Conservation (phyloP, 306 rosid genomes). For the Vigna radiata region DNA sequence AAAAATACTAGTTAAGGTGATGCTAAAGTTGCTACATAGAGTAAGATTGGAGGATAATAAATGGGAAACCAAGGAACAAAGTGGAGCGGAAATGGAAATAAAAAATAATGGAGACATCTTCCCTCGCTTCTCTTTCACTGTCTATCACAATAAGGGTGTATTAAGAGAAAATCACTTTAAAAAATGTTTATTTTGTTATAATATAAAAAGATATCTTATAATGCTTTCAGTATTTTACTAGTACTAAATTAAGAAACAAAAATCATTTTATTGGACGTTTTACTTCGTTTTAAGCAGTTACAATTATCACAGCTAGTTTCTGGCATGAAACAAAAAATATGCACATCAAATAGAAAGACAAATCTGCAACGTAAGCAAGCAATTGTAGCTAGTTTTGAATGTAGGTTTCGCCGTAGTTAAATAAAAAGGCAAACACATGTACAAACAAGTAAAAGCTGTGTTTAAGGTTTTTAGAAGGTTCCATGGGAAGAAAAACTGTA, state of each 20-base stretch:
- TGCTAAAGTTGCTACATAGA: background rate
- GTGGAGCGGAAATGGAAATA: background rate
- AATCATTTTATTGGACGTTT: background rate
- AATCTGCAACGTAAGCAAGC: background rate
- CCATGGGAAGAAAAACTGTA: background rate
- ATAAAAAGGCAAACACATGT: background rate
- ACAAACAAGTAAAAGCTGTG: background rate
- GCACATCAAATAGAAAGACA: background rate
- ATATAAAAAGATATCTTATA: background rate
- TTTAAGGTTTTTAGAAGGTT: background rate
- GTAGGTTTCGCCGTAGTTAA: background rate
- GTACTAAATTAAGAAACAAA: background rate
- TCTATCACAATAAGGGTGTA: background rate
- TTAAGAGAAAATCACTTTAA: background rate
- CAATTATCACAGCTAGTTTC: background rate
- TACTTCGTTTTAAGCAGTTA: background rate
- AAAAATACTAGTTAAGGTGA: background rate
- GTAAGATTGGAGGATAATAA: background rate
- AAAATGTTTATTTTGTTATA: background rate
- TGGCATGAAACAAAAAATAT: background rate
- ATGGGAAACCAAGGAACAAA: background rate
- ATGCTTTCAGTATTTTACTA: background rate
- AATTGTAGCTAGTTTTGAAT: background rate
- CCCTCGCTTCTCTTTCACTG: background rate
- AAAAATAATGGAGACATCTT: background rate